A percentile compares a stretch with the other conserved stretches of the same genome.
Evolutionary conservation across 78 protist genomes (phyloP).

Genomic region (Diacronema lutheri): DNA sequence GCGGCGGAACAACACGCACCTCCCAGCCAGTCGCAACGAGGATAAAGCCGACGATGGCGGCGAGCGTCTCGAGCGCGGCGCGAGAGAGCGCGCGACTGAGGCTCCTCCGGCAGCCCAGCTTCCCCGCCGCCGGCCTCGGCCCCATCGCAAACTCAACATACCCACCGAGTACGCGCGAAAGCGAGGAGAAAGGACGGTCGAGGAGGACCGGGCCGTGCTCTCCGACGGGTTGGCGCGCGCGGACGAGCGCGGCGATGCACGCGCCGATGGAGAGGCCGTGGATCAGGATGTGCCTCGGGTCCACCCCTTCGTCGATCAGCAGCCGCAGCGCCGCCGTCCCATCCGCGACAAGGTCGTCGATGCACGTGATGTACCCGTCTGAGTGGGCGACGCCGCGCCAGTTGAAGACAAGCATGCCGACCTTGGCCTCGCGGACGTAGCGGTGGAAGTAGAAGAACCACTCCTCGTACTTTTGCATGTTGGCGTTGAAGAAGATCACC

Average conservation of each 20-base stretch:
- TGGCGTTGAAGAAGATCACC: not conserved
- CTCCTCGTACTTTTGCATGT: constrained; percentile 2
- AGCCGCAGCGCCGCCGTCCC: not conserved
- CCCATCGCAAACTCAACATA: not conserved
- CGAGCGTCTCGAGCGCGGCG: not conserved
- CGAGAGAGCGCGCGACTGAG: not conserved
- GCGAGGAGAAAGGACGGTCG: not conserved
- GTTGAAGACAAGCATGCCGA: constrained; percentile 3
- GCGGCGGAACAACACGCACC: not conserved
- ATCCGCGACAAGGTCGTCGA: not conserved
- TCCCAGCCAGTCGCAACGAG: not conserved
- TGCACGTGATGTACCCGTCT: not conserved
- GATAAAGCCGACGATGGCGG: not conserved
- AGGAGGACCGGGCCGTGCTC: not conserved
- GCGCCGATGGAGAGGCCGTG: constrained; percentile 7
- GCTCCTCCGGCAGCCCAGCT: not conserved
- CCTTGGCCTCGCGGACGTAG: not conserved
- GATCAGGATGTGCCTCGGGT: not conserved
- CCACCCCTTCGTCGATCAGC: not conserved
- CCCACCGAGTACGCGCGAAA: not conserved
- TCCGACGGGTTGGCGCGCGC: not conserved
- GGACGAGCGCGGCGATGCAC: not conserved
- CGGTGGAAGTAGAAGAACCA: not conserved
- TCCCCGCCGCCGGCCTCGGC: too few relatives aligned
- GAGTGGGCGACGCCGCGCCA: not conserved